Conservation (phyloP, 2,329 filamentous ascomycete genomes). For the Pseudogymnoascus sp. region DNA sequence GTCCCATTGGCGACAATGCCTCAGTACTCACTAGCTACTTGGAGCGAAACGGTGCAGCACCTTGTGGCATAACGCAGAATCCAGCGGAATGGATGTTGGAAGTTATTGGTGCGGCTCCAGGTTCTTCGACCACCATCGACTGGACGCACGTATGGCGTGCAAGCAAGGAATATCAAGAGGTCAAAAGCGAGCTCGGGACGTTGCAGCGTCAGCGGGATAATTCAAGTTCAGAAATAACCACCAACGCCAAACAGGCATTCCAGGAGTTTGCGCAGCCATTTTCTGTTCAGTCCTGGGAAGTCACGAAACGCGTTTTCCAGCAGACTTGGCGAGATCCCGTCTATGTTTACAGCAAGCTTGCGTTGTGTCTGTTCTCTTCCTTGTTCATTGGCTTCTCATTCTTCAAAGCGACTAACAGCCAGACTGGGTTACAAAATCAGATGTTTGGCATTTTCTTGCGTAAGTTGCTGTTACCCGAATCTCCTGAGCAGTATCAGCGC, state of each 20-base stretch:
- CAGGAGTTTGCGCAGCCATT: slow-evolving; percentile 72
- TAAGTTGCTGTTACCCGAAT: background rate
- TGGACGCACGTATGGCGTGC: slow-evolving; percentile 51
- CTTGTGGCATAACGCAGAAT: slow-evolving; percentile 35
- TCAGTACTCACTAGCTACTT: slow-evolving; percentile 54
- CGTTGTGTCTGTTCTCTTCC: slow-evolving; percentile 38
- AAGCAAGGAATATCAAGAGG: slow-evolving; percentile 37
- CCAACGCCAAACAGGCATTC: background rate
- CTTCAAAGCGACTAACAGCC: slow-evolving; percentile 48
- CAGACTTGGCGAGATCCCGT: slow-evolving; percentile 68
- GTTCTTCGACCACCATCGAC: slow-evolving; percentile 49
- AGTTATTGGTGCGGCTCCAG: slow-evolving; percentile 50
- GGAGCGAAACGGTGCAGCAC: slow-evolving; percentile 19
- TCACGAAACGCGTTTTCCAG: slow-evolving; percentile 57
- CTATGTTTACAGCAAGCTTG: slow-evolving; percentile 63
- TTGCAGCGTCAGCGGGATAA: slow-evolving; percentile 34
- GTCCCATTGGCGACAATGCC: slow-evolving; percentile 53
- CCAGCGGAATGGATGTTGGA: slow-evolving; percentile 72
- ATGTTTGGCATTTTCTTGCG: slow-evolving; percentile 70
- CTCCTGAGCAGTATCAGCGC: background rate
- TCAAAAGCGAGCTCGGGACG: slow-evolving; percentile 40
- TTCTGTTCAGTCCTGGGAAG: slow-evolving; percentile 50
- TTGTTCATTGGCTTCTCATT: slow-evolving; percentile 63
- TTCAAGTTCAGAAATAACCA: slow-evolving; percentile 20
- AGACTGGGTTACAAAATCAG: slow-evolving; percentile 58